Evolutionary conservation across 164 flowering plant genomes (phyloP).

Genomic region (Liriodendron chinense): DNA sequence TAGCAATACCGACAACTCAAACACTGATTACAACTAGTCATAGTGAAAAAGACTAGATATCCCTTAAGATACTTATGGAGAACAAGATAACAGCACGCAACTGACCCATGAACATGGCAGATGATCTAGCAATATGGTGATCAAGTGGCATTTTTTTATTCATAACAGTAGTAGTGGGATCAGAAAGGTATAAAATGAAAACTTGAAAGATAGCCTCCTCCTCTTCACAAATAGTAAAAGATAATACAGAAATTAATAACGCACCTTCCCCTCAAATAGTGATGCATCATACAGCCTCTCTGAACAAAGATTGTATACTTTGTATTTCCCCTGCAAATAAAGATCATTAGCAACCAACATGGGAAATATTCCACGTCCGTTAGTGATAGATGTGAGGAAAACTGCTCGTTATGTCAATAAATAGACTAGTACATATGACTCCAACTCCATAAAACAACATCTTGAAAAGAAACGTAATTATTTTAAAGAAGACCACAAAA

Average conservation of each 20-base stretch:
- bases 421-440: background rate
- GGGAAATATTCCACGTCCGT: background rate
- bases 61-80: too few species aligned
- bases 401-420: background rate
- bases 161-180: too few species aligned
- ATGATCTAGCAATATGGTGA: too few species aligned
- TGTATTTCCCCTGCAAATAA: slow-evolving; percentile 77
- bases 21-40: too few species aligned
- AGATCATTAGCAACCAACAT: slow-evolving; percentile 3
- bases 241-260: slow-evolving; percentile 6
- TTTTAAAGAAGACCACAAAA: too few species aligned
- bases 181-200: too few species aligned
- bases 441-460: background rate
- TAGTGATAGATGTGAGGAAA: background rate
- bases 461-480: background rate
- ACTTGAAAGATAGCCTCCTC: too few species aligned
- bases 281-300: slow-evolving; percentile 98
- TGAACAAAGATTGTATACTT: slow-evolving; percentile 98
- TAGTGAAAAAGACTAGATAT: too few species aligned
- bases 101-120: too few species aligned
- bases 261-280: slow-evolving; percentile 95
- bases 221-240: background rate
- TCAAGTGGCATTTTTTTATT: too few species aligned
- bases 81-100: too few species aligned
- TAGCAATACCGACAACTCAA: too few species aligned